Evolutionary conservation across 1,284 basidiomycete genomes (phyloP), one percentile per base, ranked within the genome.

Genomic region (Sanghuangporus sanghuang): DNA sequence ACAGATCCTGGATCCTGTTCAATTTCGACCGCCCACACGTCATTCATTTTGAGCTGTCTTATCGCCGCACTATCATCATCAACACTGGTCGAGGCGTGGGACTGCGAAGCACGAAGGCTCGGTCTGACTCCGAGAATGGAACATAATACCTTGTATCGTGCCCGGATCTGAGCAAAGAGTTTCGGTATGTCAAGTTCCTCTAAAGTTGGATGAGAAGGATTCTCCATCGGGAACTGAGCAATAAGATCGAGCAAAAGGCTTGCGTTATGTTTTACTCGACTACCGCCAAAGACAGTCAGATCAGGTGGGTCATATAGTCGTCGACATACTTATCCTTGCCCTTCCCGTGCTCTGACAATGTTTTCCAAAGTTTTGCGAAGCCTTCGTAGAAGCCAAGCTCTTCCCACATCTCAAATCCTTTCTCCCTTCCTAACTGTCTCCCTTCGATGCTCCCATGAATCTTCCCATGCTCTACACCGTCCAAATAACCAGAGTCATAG

Each of bases 401-500:
- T 74, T 97, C 95, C 95, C 96, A 98, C 73, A 98, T 86, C 76
- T 96, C 94, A 74, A 90, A 98, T 0, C 93, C 94, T 72, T 98
- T 96, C 71, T 94, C 89, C 66, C 87, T 83, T 0, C 96, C 96
- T 3, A 98, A 80, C 2, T 90, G 88, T n/a, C 95, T 82, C 3
- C 96, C 96, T 74, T 98, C 95, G 66, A 95, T 95, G 21, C 91
- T 77, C 0, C 96, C 96, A 70, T 97, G 95, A 12, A 95, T 85
- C 50, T 85, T 81, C 4, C 96, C 96, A 72, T 98, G 95, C 0
- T 81, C 85, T 69, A 83, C 83, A 2, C 96, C 96, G 63, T 90
- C 87, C 67, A 80, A 71, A 72, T 89, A 92, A 2, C 95, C 95
- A 7, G 80, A 72, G 61, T 87, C 82, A 73, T 92, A 97, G 76